Percentiles rank a stretch among this genome's conserved stretches.
Conservation (phyloP, 2,329 filamentous ascomycete species). For the Catunica adiposa region DNA sequence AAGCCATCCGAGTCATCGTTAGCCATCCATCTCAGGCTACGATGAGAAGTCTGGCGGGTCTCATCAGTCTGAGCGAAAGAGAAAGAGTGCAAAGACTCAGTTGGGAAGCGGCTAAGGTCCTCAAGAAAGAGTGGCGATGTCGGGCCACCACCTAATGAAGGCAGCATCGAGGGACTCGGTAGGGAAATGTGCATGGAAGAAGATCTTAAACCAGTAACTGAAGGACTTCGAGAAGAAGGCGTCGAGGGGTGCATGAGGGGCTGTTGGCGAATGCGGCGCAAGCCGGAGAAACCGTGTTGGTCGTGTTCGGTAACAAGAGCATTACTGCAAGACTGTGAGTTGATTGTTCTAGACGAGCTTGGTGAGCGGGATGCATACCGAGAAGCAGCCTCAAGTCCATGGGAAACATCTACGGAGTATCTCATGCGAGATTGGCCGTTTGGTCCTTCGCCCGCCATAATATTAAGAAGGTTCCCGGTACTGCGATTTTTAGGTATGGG, state of each 20-base stretch:
- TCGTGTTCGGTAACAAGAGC: slow-evolving; percentile 74
- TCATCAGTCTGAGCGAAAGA: slow-evolving; percentile 94
- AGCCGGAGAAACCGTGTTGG: slow-evolving; percentile 67
- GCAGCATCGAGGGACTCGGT: slow-evolving; percentile 33
- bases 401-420: slow-evolving; percentile 12
- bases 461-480: slow-evolving; percentile 11
- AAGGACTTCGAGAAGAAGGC: slow-evolving; percentile 44
- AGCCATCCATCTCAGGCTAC: slow-evolving; percentile 53
- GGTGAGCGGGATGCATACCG: slow-evolving; percentile 1
- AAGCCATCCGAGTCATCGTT: slow-evolving; percentile 64
- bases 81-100: slow-evolving; percentile 93
- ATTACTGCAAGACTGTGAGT: slow-evolving; percentile 37
- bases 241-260: slow-evolving; percentile 51
- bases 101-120: slow-evolving; percentile 81
- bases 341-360: not conserved
- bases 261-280: slow-evolving; percentile 86
- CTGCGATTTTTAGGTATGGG: slow-evolving; percentile 13
- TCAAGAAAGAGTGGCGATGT: slow-evolving; percentile 65
- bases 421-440: slow-evolving; percentile 8
- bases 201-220: slow-evolving; percentile 44
- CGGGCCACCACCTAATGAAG: slow-evolving; percentile 40
- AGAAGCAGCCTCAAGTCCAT: slow-evolving; percentile 8
- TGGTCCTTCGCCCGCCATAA: slow-evolving; percentile 2
- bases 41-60: slow-evolving; percentile 65
- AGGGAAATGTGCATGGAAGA: slow-evolving; percentile 54